Percentiles rank a stretch among this genome's conserved stretches.
Evolutionary conservation across 192 early-diverging fungal genomes (phyloP).

Genomic region (Linnemannia elongata): DNA sequence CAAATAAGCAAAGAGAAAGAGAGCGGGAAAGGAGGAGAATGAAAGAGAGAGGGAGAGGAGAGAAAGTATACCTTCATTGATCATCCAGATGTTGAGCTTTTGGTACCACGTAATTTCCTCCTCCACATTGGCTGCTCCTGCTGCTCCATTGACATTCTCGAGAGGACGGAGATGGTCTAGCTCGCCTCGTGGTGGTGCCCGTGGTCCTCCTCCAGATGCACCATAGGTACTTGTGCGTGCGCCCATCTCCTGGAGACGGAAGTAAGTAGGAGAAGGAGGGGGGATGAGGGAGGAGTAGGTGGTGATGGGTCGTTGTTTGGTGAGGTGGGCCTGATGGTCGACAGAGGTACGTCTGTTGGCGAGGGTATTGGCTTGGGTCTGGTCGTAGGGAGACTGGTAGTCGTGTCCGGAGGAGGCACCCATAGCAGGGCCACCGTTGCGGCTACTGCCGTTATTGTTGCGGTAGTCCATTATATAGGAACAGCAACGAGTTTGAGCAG

Average conservation of each 20-base stretch:
- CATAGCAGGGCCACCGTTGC: conserved; percentile 15
- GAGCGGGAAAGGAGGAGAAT: not conserved
- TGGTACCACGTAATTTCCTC: conserved; percentile 41
- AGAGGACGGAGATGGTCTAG: conserved; percentile 44
- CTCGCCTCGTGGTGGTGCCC: conserved; percentile 14
- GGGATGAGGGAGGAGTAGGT: conserved; percentile 43
- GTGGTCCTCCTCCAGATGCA: not conserved
- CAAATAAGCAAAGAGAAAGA: not conserved
- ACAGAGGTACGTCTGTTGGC: conserved; percentile 42
- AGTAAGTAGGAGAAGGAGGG: conserved; percentile 49
- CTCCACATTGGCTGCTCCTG: conserved; percentile 4
- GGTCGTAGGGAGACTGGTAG: conserved; percentile 24
- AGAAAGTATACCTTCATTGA: conserved; percentile 59
- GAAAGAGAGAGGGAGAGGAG: not conserved
- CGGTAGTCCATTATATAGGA: conserved; percentile 15
- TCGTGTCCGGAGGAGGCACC: conserved; percentile 34
- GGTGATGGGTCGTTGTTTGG: conserved; percentile 50
- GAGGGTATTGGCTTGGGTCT: conserved; percentile 50
- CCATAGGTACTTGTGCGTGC: not conserved
- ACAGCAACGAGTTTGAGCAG: too few relatives aligned
- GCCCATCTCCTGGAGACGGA: conserved; percentile 47
- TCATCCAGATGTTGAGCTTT: conserved; percentile 63
- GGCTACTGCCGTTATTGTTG: conserved; percentile 14
- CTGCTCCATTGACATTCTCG: not conserved
- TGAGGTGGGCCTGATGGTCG: conserved; percentile 22